These are phyloP conservation scores for Thermoascus crustaceus DNA, from an alignment of 2,329 filamentous ascomycete genomes.

Conservation along the genomic window DNA sequence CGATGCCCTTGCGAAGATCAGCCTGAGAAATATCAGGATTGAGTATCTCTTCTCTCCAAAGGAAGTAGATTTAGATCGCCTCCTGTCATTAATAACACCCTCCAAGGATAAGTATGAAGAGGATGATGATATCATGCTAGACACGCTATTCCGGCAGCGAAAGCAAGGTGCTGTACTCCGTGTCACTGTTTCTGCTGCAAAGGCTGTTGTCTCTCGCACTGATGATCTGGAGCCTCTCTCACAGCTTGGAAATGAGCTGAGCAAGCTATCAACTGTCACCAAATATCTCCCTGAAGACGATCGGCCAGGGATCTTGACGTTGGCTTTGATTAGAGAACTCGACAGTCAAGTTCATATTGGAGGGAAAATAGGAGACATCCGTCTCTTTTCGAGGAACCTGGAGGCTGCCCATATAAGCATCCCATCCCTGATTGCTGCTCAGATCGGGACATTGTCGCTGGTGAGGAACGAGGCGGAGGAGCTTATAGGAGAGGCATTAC, in stretches of 20 bases:
- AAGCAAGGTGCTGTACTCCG: conserved; percentile 78
- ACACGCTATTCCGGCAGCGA: conserved; percentile 78
- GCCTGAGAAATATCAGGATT: conserved; percentile 58
- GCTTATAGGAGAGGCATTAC: conserved; percentile 57
- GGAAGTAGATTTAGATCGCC: conserved; percentile 69
- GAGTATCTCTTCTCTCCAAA: conserved; percentile 67
- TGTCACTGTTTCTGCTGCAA: conserved; percentile 56
- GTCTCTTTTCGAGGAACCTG: conserved; percentile 51
- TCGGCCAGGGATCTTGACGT: conserved; percentile 73
- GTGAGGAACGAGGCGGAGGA: conserved; percentile 61
- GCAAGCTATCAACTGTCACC: conserved; percentile 74
- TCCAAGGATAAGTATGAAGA: conserved; percentile 84
- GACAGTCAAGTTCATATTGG: conserved; percentile 57
- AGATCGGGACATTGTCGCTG: conserved; percentile 56
- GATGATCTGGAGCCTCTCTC: conserved; percentile 60
- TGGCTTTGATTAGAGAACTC: conserved; percentile 59
- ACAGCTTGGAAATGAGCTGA: conserved; percentile 66
- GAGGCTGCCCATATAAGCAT: conserved; percentile 76
- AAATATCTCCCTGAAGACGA: conserved; percentile 97
- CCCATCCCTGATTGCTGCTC: conserved; percentile 73
- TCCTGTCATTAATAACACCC: conserved; percentile 80
- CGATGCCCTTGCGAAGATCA: conserved; percentile 52
- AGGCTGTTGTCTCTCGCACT: conserved; percentile 54
- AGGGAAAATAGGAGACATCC: conserved; percentile 58
- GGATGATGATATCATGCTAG: conserved; percentile 89